Conservation (phyloP, 352 stramenopile species). For the Globisporangium rhizosaccharum region DNA sequence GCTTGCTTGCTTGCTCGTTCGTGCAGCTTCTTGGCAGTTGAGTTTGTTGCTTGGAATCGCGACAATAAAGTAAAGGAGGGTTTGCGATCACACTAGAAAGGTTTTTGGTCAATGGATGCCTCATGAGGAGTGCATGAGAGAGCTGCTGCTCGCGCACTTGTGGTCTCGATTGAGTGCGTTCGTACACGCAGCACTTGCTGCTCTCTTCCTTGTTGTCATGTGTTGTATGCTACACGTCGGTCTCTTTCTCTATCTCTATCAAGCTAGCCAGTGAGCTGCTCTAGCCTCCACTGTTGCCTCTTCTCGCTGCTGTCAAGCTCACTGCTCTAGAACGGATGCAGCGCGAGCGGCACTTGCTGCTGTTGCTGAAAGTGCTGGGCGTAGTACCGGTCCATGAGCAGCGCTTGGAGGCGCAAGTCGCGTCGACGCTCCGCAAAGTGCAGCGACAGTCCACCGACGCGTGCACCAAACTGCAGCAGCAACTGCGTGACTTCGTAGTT, state of each 20-base stretch:
- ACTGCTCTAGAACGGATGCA: slow-evolving; percentile 2
- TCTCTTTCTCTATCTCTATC: too few relatives aligned
- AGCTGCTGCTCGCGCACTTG: too few relatives aligned
- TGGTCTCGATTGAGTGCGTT: too few relatives aligned
- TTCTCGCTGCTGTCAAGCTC: not conserved
- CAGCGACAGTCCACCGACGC: slow-evolving; percentile 52
- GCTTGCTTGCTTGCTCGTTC: not conserved
- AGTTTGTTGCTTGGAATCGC: slow-evolving; percentile 4
- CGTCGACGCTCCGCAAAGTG: slow-evolving; percentile 73
- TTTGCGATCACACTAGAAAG: not conserved
- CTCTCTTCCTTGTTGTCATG: too few relatives aligned
- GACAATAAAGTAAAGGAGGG: not conserved
- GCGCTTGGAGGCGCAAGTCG: slow-evolving; percentile 45
- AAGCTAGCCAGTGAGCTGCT: too few relatives aligned
- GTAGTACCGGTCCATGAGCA: slow-evolving; percentile 67
- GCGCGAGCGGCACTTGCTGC: slow-evolving; percentile 1
- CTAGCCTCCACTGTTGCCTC: too few relatives aligned
- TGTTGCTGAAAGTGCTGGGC: slow-evolving; percentile 33
- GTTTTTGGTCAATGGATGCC: too few relatives aligned
- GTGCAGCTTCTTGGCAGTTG: not conserved
- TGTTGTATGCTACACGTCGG: not conserved
- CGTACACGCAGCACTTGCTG: too few relatives aligned
- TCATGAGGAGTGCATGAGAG: too few relatives aligned
- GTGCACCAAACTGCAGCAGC: slow-evolving; percentile 63
- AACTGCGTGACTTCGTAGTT: slow-evolving; percentile 51